These are phyloP conservation scores for Fusarium luffae DNA, from an alignment of 2,329 filamentous ascomycete species.

Conservation along the genomic window DNA sequence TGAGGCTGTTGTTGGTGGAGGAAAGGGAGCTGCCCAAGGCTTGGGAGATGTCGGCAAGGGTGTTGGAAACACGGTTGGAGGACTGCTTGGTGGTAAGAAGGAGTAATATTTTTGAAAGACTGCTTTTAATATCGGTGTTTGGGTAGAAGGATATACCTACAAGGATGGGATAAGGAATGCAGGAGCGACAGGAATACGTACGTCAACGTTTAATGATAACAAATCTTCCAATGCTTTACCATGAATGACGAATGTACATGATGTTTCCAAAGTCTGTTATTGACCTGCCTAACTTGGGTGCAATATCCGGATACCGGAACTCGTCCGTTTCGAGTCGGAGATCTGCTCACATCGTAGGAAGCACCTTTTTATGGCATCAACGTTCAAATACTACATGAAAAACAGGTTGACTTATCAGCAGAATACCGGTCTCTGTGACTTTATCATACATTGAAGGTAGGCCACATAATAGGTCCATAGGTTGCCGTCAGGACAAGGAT, in stretches of 20 bases:
- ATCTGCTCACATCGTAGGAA: neutral
- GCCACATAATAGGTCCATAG: too few relatives aligned
- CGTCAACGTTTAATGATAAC: constrained; percentile 14
- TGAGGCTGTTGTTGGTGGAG: constrained; percentile 46
- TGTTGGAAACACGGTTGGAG: constrained; percentile 45
- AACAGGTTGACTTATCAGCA: neutral
- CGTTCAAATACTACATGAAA: too few relatives aligned
- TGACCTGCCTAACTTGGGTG: neutral
- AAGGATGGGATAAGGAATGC: neutral
- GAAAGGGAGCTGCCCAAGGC: constrained; percentile 49
- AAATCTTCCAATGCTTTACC: neutral
- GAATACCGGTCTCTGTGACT: neutral
- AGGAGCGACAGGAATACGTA: neutral
- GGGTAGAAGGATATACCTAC: constrained; percentile 3
- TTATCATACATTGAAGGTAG: too few relatives aligned
- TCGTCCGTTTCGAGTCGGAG: neutral
- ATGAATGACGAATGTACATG: neutral
- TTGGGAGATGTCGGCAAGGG: constrained; percentile 40
- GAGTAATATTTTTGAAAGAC: constrained; percentile 9
- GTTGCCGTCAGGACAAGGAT: too few relatives aligned
- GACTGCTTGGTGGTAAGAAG: constrained; percentile 51
- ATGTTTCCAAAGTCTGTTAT: neutral
- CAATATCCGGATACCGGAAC: neutral
- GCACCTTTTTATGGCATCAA: neutral
- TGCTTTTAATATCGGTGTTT: constrained; percentile 13